A percentile compares a stretch with the other conserved stretches of the same genome.
phyloP scores from a whole-genome alignment of 306 rosid genomes.

The Ceratonia siliqua region DNA sequence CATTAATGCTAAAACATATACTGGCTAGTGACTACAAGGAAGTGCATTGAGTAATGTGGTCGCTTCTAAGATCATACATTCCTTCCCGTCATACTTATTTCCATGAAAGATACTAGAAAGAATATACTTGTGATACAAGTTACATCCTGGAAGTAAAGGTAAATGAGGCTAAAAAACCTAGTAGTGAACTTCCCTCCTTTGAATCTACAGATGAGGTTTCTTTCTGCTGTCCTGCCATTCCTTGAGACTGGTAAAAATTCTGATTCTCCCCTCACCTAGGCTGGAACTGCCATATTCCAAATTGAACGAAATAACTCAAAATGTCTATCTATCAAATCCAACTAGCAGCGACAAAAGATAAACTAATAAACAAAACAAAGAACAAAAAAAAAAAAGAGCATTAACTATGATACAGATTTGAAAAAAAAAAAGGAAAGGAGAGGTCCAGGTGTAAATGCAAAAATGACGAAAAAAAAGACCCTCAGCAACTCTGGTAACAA shows the following conservation, averaged over 20 bases:
- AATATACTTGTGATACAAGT: conserved; percentile 18
- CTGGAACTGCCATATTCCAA: conserved; percentile 32
- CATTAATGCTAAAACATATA: conserved; percentile 8
- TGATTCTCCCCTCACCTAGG: conserved; percentile 29
- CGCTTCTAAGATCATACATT: not conserved
- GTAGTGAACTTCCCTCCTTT: conserved; percentile 50
- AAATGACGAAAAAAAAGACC: not conserved
- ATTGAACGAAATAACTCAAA: conserved; percentile 10
- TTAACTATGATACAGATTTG: conserved; percentile 5
- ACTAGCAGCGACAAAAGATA: not conserved
- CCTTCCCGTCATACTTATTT: conserved; percentile 8
- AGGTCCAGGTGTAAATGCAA: not conserved
- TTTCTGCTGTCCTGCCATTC: conserved; percentile 69
- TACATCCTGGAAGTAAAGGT: conserved; percentile 24
- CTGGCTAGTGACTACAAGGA: not conserved
- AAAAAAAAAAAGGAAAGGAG: not conserved
- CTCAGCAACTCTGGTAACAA: not conserved
- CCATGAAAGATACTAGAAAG: not conserved
- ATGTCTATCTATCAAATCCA: conserved; percentile 16
- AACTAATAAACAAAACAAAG: too few species aligned
- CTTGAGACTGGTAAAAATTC: conserved; percentile 29
- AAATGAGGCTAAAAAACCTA: conserved; percentile 54
- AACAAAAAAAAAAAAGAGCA: not conserved
- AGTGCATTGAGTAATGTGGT: conserved; percentile 2
- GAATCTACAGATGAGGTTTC: conserved; percentile 53